A percentile compares a stretch with the other conserved stretches of the same genome.
phyloP scores from a whole-genome alignment of 1,284 basidiomycete genomes.

The Pseudozyma hubeiensis region DNA sequence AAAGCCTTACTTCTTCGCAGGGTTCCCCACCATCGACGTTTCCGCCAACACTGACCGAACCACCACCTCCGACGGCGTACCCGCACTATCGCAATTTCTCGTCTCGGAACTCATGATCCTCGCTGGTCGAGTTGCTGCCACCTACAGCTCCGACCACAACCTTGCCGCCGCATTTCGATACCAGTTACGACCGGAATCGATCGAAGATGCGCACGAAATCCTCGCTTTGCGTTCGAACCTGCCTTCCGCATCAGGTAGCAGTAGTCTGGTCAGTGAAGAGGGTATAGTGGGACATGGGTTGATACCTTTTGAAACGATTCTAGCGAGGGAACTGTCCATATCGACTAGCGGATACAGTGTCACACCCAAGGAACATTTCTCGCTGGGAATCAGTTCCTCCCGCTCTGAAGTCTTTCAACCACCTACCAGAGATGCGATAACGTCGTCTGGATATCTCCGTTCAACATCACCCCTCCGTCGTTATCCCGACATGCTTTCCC shows the following conservation, averaged over 20 bases:
- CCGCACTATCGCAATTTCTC: slow-evolving; percentile 67
- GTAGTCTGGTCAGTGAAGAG: not conserved
- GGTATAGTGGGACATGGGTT: slow-evolving; percentile 32
- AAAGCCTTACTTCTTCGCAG: slow-evolving; percentile 48
- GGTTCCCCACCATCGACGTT: slow-evolving; percentile 47
- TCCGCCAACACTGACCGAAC: not conserved
- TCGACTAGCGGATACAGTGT: slow-evolving; percentile 22
- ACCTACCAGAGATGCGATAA: slow-evolving; percentile 18
- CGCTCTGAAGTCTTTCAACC: not conserved
- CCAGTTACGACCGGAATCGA: slow-evolving; percentile 69
- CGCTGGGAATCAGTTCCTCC: slow-evolving; percentile 77
- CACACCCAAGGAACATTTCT: slow-evolving; percentile 76
- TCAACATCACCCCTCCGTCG: slow-evolving; percentile 89
- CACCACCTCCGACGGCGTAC: not conserved
- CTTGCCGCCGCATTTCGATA: slow-evolving; percentile 79
- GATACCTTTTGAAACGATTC: slow-evolving; percentile 26
- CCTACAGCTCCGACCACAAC: slow-evolving; percentile 76
- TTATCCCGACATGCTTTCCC: slow-evolving; percentile 83
- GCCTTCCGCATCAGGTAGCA: slow-evolving; percentile 38
- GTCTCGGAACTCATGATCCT: slow-evolving; percentile 87
- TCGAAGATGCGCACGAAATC: slow-evolving; percentile 56
- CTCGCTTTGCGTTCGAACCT: slow-evolving; percentile 58
- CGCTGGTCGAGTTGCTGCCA: slow-evolving; percentile 81
- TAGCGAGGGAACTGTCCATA: slow-evolving; percentile 21
- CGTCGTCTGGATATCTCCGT: slow-evolving; percentile 75